Evolutionary conservation across 495 filamentous ascomycete species (phyloP), one percentile per base, ranked within the genome.

Genomic region (Neohortaea acidophila): DNA sequence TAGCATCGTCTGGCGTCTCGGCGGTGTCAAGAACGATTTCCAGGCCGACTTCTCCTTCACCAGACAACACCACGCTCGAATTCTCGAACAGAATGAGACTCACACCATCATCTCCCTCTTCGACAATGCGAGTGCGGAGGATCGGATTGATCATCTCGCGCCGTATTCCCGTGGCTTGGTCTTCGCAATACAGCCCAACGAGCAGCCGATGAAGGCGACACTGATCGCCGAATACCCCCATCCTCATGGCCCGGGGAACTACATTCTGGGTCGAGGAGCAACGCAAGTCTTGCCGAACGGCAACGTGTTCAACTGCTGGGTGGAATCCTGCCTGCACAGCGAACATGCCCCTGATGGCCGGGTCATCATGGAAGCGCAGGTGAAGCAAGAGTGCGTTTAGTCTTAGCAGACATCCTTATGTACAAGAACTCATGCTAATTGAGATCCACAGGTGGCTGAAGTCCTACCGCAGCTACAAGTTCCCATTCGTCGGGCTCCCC

Each of bases 41-140:
- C 14, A 10, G 11, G 14, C 19, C 17, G 7, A 7, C 32, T 19
- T 47, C 23, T 33, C 48, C 18, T 58, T 54, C 33, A 30, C 41
- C 25, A 42, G 42, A 12, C 55, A 56, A 33, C 55, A 58, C 45
- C 45, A 56, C 29, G 55, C 53, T 3, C 55, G 45, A 30, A 23
- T 41, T 14, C 20, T 21, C 1, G 6, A n/a, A 8, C 10, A 20
- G n/a, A 30, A 48, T 14, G 31, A 31, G 6, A 25, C 29, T 12
- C 22, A 14, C 1, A 49, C 43, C 41, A 29, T 35, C 1, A 40
- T 57, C n/a, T 51, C 36, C 26, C 14, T 55, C 12, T 55, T 57
- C 43, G 50, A 57, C 38, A 57, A 55, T 34, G 47, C 43, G 3
- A 41, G 36, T 15, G 43, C 43, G 12, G n/a, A n/a, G n/a, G n/a